Percentiles rank a stretch among this genome's conserved stretches.
Evolutionary conservation across 176 grass and related monocot genomes (phyloP).

Genomic region (Bolboschoenus planiculmis): DNA sequence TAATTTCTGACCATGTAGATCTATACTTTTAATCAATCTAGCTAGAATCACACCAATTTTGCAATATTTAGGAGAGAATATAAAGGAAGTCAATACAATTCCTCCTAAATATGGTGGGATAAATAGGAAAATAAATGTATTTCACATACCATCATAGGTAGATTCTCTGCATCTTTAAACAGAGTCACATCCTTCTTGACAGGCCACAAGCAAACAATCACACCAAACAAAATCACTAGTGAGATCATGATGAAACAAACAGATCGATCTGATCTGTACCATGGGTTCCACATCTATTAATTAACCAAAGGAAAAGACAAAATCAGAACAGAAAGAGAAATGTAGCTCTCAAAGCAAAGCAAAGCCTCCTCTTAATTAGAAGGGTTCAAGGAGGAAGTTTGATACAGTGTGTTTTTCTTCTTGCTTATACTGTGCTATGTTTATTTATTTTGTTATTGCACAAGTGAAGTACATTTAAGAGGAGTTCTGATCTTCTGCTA

Average conservation of each 20-base stretch:
- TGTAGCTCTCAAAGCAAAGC: neutral
- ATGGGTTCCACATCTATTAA: neutral
- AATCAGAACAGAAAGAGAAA: neutral
- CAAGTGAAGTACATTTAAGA: neutral
- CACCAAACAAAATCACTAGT: neutral
- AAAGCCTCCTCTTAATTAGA: no score
- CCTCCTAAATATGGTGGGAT: neutral
- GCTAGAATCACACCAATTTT: neutral
- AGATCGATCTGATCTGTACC: slow-evolving; percentile 10
- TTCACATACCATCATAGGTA: slow-evolving; percentile 10
- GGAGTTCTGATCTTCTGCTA: no score
- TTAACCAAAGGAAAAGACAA: neutral
- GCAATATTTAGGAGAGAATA: neutral
- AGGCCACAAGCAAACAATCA: slow-evolving; percentile 5
- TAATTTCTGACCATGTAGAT: neutral
- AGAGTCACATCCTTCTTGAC: slow-evolving; percentile 12
- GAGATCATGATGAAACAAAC: neutral
- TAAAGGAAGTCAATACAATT: neutral
- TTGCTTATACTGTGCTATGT: neutral
- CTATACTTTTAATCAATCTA: neutral
- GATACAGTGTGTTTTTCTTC: neutral
- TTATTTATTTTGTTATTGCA: neutral
- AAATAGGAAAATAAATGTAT: neutral
- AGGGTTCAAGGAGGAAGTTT: neutral
- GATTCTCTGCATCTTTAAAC: slow-evolving; percentile 1